Percentiles rank a stretch among this genome's conserved stretches.
Conservation (phyloP, 139 green algal genomes). For the Auxenochlorella pyrenoidosa region DNA sequence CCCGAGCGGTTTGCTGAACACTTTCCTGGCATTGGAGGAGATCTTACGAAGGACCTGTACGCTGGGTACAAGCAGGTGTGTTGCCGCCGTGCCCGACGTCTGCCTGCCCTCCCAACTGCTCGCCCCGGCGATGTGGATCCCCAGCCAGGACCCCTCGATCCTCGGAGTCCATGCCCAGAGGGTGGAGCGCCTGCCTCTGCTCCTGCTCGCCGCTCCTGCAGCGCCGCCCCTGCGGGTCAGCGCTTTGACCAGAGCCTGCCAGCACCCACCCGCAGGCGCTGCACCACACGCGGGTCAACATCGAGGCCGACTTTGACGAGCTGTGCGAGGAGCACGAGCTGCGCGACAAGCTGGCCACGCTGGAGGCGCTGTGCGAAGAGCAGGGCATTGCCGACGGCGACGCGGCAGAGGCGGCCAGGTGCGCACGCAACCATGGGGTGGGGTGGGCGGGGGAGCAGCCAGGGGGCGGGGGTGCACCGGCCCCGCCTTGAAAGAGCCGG, state of each 20-base stretch:
- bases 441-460: no score
- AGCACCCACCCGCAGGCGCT: slow-evolving; percentile 25
- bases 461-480: no score
- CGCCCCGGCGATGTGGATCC: no score
- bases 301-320: slow-evolving; percentile 34
- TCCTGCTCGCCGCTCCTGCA: no score
- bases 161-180: no score
- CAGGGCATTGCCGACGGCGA: slow-evolving; percentile 35
- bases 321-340: slow-evolving; percentile 35
- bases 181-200: no score
- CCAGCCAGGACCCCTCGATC: no score
- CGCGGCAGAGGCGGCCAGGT: slow-evolving; percentile 16
- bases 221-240: no score
- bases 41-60: slow-evolving; percentile 3
- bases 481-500: no score
- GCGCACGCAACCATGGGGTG: background rate
- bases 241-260: no score
- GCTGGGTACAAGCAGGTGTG: slow-evolving; percentile 30
- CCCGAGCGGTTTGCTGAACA: slow-evolving; percentile 6
- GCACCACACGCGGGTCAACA: slow-evolving; percentile 29
- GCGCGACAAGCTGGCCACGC: slow-evolving; percentile 33
- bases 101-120: no score
- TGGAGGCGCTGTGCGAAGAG: slow-evolving; percentile 41
- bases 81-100: no score
- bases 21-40: background rate